A percentile compares a stretch with the other conserved stretches of the same genome.
Evolutionary conservation across 306 rosid genomes (phyloP).

Genomic region (Pterocarpus macrocarpus): DNA sequence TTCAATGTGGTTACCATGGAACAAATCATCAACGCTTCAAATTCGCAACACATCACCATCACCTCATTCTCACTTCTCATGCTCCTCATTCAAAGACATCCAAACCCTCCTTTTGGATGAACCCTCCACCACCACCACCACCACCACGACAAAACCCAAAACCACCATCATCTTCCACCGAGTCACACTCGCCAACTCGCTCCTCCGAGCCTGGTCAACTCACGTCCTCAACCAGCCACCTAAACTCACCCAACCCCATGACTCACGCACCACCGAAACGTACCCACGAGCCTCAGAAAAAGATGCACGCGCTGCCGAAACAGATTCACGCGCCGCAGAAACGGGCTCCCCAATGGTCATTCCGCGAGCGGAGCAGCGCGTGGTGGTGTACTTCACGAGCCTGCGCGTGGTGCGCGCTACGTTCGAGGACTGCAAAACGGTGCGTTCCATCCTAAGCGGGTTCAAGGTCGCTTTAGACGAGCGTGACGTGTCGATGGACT

Average conservation of each 20-base stretch:
- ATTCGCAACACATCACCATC: constrained; percentile 59
- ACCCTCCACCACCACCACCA: constrained; percentile 39
- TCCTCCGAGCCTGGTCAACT: constrained; percentile 56
- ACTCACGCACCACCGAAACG: constrained; percentile 47
- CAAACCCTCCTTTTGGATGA: constrained; percentile 77
- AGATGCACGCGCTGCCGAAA: background rate
- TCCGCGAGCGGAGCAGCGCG: constrained; percentile 72
- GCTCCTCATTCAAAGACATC: constrained; percentile 91
- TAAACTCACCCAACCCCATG: constrained; percentile 34
- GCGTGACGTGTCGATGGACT: constrained; percentile 92
- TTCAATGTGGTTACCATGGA: constrained; percentile 93
- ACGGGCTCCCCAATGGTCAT: background rate
- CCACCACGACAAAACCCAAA: constrained; percentile 44
- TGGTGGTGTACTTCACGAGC: constrained; percentile 89
- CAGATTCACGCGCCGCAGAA: background rate
- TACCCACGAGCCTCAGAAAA: constrained; percentile 4
- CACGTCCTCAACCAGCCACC: constrained; percentile 33
- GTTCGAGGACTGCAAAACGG: constrained; percentile 81
- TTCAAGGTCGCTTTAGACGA: constrained; percentile 80
- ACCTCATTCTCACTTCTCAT: constrained; percentile 63
- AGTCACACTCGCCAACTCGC: constrained; percentile 74
- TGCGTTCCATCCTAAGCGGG: constrained; percentile 78
- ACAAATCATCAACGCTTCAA: constrained; percentile 72
- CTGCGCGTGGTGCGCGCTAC: constrained; percentile 86
- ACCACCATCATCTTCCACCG: constrained; percentile 81